Evolutionary conservation across 192 early-diverging fungal genomes (phyloP).

Genomic region (Geosiphon pyriformis): DNA sequence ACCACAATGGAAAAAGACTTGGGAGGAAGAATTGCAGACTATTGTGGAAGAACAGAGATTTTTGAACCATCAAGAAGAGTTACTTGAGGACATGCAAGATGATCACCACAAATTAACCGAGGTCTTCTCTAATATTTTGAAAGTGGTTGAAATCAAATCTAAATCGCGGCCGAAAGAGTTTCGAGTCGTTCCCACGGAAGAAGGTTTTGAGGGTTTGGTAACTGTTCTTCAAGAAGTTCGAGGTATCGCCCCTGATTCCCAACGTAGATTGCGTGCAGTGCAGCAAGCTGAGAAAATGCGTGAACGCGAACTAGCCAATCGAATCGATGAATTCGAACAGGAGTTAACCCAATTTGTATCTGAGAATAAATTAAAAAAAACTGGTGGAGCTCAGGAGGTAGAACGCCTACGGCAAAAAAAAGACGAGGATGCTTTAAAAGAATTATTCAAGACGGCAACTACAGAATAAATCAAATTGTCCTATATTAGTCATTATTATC

Average conservation of each 20-base stretch:
- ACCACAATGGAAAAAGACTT: constrained; percentile 74
- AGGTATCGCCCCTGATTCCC: constrained; percentile 61
- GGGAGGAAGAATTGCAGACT: constrained; percentile 78
- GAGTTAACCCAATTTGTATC: constrained; percentile 65
- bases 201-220: constrained; percentile 58
- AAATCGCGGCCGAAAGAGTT: constrained; percentile 46
- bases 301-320: constrained; percentile 56
- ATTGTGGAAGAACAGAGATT: constrained; percentile 77
- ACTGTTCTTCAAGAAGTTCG: constrained; percentile 64
- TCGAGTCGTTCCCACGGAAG: constrained; percentile 51
- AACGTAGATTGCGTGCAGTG: constrained; percentile 60
- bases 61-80: constrained; percentile 71
- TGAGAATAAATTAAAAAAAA: constrained; percentile 61
- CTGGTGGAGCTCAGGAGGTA: constrained; percentile 67
- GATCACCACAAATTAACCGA: constrained; percentile 55
- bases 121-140: constrained; percentile 54
- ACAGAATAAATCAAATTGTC: no score
- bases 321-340: constrained; percentile 73
- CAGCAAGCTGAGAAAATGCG: constrained; percentile 60
- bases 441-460: constrained; percentile 32
- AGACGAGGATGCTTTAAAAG: constrained; percentile 56
- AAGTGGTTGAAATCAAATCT: constrained; percentile 52
- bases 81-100: constrained; percentile 63
- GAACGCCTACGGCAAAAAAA: constrained; percentile 66
- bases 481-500: no score